phyloP scores from a whole-genome alignment of 345 rosid genomes.

The Hibiscus syriacus region DNA sequence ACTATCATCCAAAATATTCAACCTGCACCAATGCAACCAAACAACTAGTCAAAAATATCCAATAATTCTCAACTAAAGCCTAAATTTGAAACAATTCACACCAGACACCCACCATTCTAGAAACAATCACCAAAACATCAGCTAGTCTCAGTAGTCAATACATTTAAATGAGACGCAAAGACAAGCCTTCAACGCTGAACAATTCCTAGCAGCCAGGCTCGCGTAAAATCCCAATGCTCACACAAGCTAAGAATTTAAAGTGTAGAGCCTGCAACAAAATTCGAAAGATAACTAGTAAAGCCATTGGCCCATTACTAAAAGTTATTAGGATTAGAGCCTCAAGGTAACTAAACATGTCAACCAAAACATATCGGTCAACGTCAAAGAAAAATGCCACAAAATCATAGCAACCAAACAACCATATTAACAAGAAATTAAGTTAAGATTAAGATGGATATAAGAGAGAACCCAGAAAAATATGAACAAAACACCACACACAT shows the following conservation, averaged over 20 bases:
- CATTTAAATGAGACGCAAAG: background rate
- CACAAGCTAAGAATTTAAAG: background rate
- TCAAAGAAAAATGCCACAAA: background rate
- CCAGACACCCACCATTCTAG: background rate
- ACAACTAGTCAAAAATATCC: background rate
- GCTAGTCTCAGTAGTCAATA: background rate
- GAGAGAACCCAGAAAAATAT: background rate
- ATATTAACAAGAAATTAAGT: constrained; percentile 1
- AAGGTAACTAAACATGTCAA: constrained; percentile 1
- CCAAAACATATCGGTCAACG: background rate
- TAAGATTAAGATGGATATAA: background rate
- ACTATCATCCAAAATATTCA: background rate
- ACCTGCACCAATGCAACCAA: constrained; percentile 1
- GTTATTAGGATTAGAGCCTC: background rate
- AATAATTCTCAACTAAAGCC: background rate
- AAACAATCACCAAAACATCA: background rate
- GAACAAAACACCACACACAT: background rate
- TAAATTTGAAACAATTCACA: background rate
- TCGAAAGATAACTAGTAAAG: background rate
- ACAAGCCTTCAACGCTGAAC: background rate
- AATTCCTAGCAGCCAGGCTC: background rate
- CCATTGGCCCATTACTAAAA: background rate
- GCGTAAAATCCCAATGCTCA: background rate
- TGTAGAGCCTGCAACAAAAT: constrained; percentile 2
- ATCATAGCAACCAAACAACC: background rate